These are phyloP conservation scores for Sclerotinia spermophila DNA, from an alignment of 2,329 filamentous ascomycete species.

Conservation along the genomic window DNA sequence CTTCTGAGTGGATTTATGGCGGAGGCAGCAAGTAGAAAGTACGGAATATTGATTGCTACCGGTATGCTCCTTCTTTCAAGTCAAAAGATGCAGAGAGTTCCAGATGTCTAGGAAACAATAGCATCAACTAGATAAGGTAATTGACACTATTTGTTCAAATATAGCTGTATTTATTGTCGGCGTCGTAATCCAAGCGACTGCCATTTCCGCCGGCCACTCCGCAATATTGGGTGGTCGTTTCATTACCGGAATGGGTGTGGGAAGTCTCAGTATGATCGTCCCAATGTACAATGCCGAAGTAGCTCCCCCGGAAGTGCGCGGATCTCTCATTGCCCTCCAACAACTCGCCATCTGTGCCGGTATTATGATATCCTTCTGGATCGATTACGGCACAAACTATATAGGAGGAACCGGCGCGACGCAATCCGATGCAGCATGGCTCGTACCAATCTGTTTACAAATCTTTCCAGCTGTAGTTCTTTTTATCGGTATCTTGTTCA, in stretches of 20 bases:
- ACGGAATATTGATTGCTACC: slow-evolving; percentile 63
- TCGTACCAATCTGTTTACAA: slow-evolving; percentile 69
- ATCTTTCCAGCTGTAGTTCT: slow-evolving; percentile 64
- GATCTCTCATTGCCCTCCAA: slow-evolving; percentile 61
- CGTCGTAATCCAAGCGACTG: slow-evolving; percentile 63
- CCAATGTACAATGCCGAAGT: slow-evolving; percentile 51
- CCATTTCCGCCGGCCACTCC: slow-evolving; percentile 52
- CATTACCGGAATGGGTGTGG: slow-evolving; percentile 68
- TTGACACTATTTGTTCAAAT: neutral
- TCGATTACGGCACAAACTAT: slow-evolving; percentile 62
- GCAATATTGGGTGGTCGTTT: slow-evolving; percentile 69
- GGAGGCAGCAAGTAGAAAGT: slow-evolving; percentile 65
- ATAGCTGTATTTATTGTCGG: slow-evolving; percentile 61
- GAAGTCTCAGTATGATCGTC: slow-evolving; percentile 64
- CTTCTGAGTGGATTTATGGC: slow-evolving; percentile 69
- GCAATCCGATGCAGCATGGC: slow-evolving; percentile 69
- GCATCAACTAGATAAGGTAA: neutral
- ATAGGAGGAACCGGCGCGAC: slow-evolving; percentile 57
- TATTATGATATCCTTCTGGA: slow-evolving; percentile 57
- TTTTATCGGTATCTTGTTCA: slow-evolving; percentile 68
- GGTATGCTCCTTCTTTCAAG: slow-evolving; percentile 30
- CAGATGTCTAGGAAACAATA: neutral
- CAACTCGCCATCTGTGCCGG: slow-evolving; percentile 59
- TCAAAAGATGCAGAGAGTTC: neutral
- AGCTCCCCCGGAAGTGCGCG: slow-evolving; percentile 62